Evolutionary conservation across 116 monocot species (phyloP), one percentile per base, ranked within the genome.

Genomic region (Dioscorea cayenensis): DNA sequence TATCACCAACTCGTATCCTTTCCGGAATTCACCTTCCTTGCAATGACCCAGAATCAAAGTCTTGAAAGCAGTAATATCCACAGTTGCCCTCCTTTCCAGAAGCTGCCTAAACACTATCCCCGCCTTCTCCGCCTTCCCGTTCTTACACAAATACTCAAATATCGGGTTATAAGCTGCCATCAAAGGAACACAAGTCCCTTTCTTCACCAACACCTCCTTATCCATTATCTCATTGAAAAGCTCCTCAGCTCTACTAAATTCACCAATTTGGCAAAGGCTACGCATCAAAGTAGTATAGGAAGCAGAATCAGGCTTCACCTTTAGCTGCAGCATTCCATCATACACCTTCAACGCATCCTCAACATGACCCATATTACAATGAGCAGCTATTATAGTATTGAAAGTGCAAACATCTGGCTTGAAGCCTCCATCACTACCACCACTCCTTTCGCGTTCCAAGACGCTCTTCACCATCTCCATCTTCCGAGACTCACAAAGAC

Each of bases 341-440:
- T 90, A 92, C 80, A 90, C 73, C 78, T 85, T 83, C 43, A 86
- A 29, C 9, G 96, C 96, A n/a, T 87, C 92, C 13, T 64, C 77
- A 43, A 90, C 65, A 16, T 25, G 73, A 6, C 84, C 85, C 25
- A 36, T 23, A 29, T 67, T 67, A 65, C 90, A 92, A 63, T 90
- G 81, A 0, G 79, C 77, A 7, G 82, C 68, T 7, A 92, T 90
- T 58, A 92, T 60, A 0, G 80, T 92, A 65, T 96, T 96, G 51
- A 96, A 92, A 2, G 96, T 90, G 85, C 92, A 92, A 14, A 85
- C 76, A 63, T 96, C 90, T 4, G 92, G 92, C 76, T 72, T 84
- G 61, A 96, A 90, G 20, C 23, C 78, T 6, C 14, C 2, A 1
- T n/a, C 29, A 5, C 49, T 37, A 10, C 60, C 27, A 6, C 10